phyloP scores from a whole-genome alignment of 2,329 filamentous ascomycete species.

The Pestalotiopsis sp. region DNA sequence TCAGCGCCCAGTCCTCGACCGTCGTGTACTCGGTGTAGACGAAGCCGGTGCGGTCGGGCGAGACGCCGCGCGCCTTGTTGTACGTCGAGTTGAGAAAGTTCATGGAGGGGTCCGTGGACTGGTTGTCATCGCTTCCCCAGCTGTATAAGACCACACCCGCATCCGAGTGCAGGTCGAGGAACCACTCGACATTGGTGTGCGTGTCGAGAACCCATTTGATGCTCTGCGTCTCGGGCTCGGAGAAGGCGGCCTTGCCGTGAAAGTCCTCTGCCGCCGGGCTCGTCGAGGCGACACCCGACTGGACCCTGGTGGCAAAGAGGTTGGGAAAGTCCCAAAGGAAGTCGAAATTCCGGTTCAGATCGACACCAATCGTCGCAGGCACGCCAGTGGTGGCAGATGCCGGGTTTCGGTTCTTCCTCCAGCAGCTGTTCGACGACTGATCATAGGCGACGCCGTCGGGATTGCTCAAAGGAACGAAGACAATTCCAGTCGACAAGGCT shows the following conservation, averaged over 20 bases:
- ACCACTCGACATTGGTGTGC: constrained; percentile 55
- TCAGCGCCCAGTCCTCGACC: constrained; percentile 35
- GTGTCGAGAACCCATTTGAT: constrained; percentile 54
- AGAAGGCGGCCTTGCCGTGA: constrained; percentile 53
- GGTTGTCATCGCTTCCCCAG: constrained; percentile 60
- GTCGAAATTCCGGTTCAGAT: constrained; percentile 61
- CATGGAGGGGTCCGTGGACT: constrained; percentile 45
- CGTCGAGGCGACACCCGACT: constrained; percentile 40
- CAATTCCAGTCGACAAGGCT: constrained; percentile 54
- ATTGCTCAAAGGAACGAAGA: constrained; percentile 55
- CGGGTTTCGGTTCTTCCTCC: constrained; percentile 60
- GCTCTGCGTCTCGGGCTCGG: constrained; percentile 59
- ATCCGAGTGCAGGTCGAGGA: constrained; percentile 60
- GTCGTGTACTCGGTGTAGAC: constrained; percentile 50
- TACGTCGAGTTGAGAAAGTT: constrained; percentile 56
- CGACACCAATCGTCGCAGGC: constrained; percentile 43
- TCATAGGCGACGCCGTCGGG: constrained; percentile 57
- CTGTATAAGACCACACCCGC: constrained; percentile 55
- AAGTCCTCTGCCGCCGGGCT: constrained; percentile 49
- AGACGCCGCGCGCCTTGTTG: constrained; percentile 51
- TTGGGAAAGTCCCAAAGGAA: constrained; percentile 57
- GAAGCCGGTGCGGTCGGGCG: constrained; percentile 36
- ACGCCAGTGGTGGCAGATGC: constrained; percentile 33
- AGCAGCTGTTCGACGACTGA: constrained; percentile 51
- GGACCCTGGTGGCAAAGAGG: constrained; percentile 42